phyloP scores from a whole-genome alignment of 1,284 basidiomycete species.

The Neolentinus lepideus region DNA sequence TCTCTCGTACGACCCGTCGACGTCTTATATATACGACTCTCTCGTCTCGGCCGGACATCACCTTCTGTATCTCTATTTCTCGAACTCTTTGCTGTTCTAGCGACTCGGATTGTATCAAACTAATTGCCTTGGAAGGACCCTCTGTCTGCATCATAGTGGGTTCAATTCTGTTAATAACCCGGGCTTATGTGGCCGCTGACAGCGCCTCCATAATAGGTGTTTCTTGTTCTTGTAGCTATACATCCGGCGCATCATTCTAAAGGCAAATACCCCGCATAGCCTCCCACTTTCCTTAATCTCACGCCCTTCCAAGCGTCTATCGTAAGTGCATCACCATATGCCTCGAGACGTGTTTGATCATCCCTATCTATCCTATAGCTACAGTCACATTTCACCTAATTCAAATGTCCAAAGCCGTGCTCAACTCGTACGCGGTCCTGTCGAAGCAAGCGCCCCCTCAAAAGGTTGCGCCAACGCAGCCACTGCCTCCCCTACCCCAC shows the following conservation, averaged over 20 bases:
- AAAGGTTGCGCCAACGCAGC: conserved; percentile 19
- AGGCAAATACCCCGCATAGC: no score
- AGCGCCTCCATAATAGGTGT: not conserved
- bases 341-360: not conserved
- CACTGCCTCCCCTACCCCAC: conserved; percentile 16
- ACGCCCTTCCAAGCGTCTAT: not conserved
- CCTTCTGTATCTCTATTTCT: not conserved
- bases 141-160: not conserved
- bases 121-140: not conserved
- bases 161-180: not conserved
- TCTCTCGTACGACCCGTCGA: not conserved
- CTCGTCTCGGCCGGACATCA: not conserved
- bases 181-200: not conserved
- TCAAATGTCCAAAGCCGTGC: not conserved
- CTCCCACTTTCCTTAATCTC: not conserved
- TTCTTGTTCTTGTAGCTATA: not conserved
- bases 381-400: not conserved
- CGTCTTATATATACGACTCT: not conserved
- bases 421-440: conserved; percentile 23
- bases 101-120: not conserved
- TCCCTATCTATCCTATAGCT: not conserved
- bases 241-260: not conserved
- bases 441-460: conserved; percentile 19
- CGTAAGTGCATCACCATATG: not conserved
- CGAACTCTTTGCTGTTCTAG: not conserved